Evolutionary conservation across 768 basidiomycete genomes (phyloP), one percentile per base, ranked within the genome.

Genomic region (Suillus luteus): DNA sequence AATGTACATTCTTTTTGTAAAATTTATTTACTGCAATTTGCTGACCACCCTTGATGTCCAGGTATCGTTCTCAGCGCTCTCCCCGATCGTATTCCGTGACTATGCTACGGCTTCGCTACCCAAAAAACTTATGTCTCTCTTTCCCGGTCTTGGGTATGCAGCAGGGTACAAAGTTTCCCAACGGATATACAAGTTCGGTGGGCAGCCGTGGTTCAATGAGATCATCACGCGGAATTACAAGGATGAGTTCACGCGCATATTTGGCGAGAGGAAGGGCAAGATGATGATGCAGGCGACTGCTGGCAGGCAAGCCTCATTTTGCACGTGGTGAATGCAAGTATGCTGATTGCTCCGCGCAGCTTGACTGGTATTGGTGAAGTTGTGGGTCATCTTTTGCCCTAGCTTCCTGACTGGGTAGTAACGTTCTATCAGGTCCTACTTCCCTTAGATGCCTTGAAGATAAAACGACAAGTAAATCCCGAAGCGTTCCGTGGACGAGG

Each of bases 181-280:
- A 78, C 87, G 95, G 59, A 85, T 94, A 70, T 96, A 96, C 88
- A 99, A 97, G 79, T 99, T 99, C 71, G 96, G 96, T 66, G 96
- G 96, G 6, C 96, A 99, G 79, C 96, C 96, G 15, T 99, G 89
- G 85, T 97, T 98, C 78, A 91, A 95, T 79, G 97, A 99, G 79
- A 70, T 96, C 73, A 88, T 99, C 76, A 83, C 83, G 67, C 86
- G 84, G 71, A 82, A 95, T 78, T 93, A 90, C 82, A 92, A 91
- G 76, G 80, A 83, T n/a, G 72, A 81, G 60, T 97, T 96, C 79
- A 91, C 86, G 61, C 88, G 86, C 71, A 78, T 84, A 1, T 96
- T 99, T 75, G 96, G 96, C 10, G 95, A 96, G 78, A 89, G 95
- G 66, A 92, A 92, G 75, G 96, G 97, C 55, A 98, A 93, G 78